These are phyloP conservation scores for Calycina herbarum DNA, from an alignment of 2,329 filamentous ascomycete species.

Conservation along the genomic window DNA sequence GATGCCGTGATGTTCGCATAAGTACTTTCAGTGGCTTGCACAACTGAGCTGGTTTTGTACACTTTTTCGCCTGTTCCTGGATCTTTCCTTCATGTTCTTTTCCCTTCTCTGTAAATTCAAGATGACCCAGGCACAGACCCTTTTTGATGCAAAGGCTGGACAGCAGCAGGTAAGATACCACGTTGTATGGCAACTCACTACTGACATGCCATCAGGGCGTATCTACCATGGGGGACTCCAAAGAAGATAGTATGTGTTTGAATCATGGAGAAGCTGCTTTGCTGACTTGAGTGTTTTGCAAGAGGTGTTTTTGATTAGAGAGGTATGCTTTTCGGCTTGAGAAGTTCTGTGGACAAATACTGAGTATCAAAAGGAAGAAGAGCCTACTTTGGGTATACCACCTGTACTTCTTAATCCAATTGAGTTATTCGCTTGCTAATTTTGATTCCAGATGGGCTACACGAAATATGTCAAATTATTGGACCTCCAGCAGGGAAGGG, in stretches of 20 bases:
- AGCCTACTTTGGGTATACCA: neutral
- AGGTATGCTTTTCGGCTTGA: neutral
- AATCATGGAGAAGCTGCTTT: neutral
- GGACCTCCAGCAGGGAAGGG: neutral
- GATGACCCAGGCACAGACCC: neutral
- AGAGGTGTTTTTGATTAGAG: constrained; percentile 2
- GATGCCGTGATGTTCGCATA: neutral
- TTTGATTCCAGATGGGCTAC: neutral
- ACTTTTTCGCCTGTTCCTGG: neutral
- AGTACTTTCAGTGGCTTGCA: neutral
- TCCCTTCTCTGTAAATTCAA: neutral
- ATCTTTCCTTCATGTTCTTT: neutral
- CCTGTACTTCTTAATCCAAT: neutral
- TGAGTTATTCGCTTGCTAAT: neutral
- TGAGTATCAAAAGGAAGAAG: neutral
- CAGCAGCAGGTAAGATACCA: neutral
- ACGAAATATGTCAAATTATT: neutral
- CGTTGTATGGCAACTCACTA: neutral
- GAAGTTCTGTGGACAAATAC: neutral
- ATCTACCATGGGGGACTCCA: neutral
- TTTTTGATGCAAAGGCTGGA: neutral
- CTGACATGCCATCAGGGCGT: neutral
- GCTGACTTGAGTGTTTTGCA: neutral
- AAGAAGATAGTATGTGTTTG: constrained; percentile 1
- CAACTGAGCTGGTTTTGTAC: neutral